A percentile compares a stretch with the other conserved stretches of the same genome.
phyloP scores from a whole-genome alignment of 1,284 basidiomycete genomes.

The Athelia psychrophila region DNA sequence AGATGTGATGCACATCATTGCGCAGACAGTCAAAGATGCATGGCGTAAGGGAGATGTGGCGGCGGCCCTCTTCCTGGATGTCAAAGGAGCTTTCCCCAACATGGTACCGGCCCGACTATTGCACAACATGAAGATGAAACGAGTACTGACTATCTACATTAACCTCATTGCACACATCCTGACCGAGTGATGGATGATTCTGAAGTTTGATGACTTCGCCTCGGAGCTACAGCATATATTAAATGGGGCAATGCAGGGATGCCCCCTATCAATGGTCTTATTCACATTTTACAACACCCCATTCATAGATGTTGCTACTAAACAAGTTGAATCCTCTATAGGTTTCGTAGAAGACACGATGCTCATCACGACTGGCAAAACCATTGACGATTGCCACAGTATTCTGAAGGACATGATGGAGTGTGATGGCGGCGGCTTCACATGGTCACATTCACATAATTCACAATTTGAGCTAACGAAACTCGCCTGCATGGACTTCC shows the following conservation, averaged over 20 bases:
- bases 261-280: constrained; percentile 26
- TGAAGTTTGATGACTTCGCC: constrained; percentile 28
- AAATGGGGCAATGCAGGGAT: constrained; percentile 31
- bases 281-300: constrained; percentile 32
- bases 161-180: constrained; percentile 21
- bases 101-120: constrained; percentile 22
- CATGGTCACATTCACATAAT: constrained; percentile 21
- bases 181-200: constrained; percentile 15
- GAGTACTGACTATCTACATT: constrained; percentile 22
- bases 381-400: constrained; percentile 10
- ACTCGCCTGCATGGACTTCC: constrained; percentile 15
- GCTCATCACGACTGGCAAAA: constrained; percentile 11
- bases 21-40: constrained; percentile 26
- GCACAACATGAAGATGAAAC: constrained; percentile 26
- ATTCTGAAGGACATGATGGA: constrained; percentile 17
- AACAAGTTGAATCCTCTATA: constrained; percentile 12
- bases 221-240: constrained; percentile 20
- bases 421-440: constrained; percentile 12
- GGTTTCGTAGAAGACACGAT: constrained; percentile 29
- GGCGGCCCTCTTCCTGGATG: constrained; percentile 32
- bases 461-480: constrained; percentile 21
- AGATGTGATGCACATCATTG: constrained; percentile 32
- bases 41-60: constrained; percentile 31
- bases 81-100: constrained; percentile 38
- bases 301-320: constrained; percentile 17